phyloP scores from a whole-genome alignment of 2,329 filamentous ascomycete genomes.

The Colletotrichum tropicicola region DNA sequence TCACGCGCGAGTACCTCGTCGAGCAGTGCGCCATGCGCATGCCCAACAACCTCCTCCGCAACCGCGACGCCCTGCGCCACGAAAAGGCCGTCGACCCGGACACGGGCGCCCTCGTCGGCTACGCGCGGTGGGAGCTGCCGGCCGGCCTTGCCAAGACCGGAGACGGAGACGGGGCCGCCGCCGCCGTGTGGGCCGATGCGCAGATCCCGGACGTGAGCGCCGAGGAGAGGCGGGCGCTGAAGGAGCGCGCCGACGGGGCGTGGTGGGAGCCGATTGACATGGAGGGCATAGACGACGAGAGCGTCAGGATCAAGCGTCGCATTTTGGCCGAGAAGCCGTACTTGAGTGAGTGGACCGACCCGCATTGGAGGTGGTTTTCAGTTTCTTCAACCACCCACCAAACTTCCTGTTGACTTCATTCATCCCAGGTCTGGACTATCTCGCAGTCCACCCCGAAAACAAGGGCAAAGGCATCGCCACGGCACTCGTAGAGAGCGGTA shows the following conservation, averaged over 20 bases:
- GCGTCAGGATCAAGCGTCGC: slow-evolving; percentile 16
- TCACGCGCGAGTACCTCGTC: slow-evolving; percentile 26
- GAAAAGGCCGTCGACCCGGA: slow-evolving; percentile 34
- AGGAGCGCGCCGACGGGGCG: slow-evolving; percentile 13
- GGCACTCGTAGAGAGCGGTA: slow-evolving; percentile 35
- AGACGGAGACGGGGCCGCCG: no score
- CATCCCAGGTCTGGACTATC: slow-evolving; percentile 36
- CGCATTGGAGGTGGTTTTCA: no score
- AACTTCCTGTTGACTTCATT: not conserved
- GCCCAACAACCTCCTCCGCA: slow-evolving; percentile 30
- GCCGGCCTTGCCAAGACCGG: no score
- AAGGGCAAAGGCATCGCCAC: slow-evolving; percentile 38
- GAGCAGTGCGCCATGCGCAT: slow-evolving; percentile 19
- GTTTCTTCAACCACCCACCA: no score
- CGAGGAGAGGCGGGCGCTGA: slow-evolving; percentile 18
- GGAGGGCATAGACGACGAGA: slow-evolving; percentile 18
- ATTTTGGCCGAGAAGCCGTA: slow-evolving; percentile 21
- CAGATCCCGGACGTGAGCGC: slow-evolving; percentile 28
- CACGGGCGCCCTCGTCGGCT: slow-evolving; percentile 34
- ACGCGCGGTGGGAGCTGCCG: slow-evolving; percentile 34
- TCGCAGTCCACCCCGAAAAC: slow-evolving; percentile 40
- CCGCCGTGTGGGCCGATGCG: slow-evolving; percentile 27
- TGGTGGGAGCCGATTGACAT: slow-evolving; percentile 22
- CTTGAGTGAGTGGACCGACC: slow-evolving; percentile 32
- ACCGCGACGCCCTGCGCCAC: slow-evolving; percentile 32